Evolutionary conservation across 1,284 basidiomycete genomes (phyloP).

Genomic region (Fomitiporia mediterranea): DNA sequence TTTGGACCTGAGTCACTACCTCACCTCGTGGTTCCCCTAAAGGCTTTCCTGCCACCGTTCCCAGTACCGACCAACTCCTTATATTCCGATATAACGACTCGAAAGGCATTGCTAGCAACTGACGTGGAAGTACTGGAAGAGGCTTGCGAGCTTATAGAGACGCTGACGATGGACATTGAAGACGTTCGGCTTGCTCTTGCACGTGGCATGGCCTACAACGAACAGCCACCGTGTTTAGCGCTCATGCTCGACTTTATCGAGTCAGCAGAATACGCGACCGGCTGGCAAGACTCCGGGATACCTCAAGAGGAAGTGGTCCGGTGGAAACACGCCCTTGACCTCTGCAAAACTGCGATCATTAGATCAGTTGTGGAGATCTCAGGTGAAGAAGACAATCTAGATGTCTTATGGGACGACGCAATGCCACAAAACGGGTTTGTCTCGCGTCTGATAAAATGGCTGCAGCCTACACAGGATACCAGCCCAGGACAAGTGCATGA

Average conservation of each 20-base stretch:
- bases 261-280: conserved; percentile 54
- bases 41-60: conserved; percentile 52
- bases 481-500: conserved; percentile 42
- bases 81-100: conserved; percentile 41
- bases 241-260: conserved; percentile 71
- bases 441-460: conserved; percentile 72
- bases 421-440: conserved; percentile 64
- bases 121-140: conserved; percentile 74
- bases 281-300: conserved; percentile 46
- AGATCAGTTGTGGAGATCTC: conserved; percentile 82
- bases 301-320: conserved; percentile 30
- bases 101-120: conserved; percentile 50
- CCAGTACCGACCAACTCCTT: conserved; percentile 33
- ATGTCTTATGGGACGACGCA: conserved; percentile 67
- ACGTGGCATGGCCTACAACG: conserved; percentile 54
- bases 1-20: conserved; percentile 61
- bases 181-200: conserved; percentile 67
- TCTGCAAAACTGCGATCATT: conserved; percentile 80
- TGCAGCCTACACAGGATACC: conserved; percentile 44
- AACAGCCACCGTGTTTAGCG: conserved; percentile 56
- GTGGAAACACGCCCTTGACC: conserved; percentile 69
- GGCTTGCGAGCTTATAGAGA: conserved; percentile 69
- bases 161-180: conserved; percentile 69
- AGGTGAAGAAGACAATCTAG: conserved; percentile 76
- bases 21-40: conserved; percentile 53